Evolutionary conservation across 495 filamentous ascomycete species (phyloP), one percentile per base, ranked within the genome.

Genomic region (Thermochaetoides thermophila): DNA sequence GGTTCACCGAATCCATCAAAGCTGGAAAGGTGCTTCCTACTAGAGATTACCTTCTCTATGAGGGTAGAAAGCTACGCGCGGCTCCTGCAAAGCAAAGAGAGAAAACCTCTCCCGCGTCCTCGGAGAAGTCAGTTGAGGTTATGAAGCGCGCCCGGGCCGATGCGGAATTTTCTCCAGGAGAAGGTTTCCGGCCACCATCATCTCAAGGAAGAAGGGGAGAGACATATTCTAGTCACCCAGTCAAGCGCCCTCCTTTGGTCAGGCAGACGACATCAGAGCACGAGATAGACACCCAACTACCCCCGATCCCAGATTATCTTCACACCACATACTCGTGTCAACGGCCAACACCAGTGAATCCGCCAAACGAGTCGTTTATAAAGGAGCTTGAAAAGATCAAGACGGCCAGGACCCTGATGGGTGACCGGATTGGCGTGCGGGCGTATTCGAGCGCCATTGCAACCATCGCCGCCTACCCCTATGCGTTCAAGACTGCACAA

Each of bases 371-470:
- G 30, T 50, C 45, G 0, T 97, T 97, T 57, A 76, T 96, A 28
- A 45, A 64, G 1, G 65, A 83, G 38, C 66, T 97, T 1, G 59
- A 76, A 37, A 80, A 79, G 23, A 82, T 97, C 40, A 69, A 74
- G 11, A 67, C 69, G 2, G 68, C 81, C 1, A 69, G 87, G 17
- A 61, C 69, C 6, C 60, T 96, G 7, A 73, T 64, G 0, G 69
- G 70, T 3, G 83, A 93, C 40, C 64, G 79, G 16, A 76, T 91
- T 30, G 84, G 84, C 9, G 72, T 84, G 0, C 69, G 82, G n/a
- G 84, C 86, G 0, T 96, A 96, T 49, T 84, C 79, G 33, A 84
- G 77, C 4, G 75, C 74, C 29, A 94, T 97, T 35, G 84, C 89
- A 8, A 55, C 79, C 1, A 44, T 97, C 1, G 72, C 78, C 10